Evolutionary conservation across 805 yeast genomes (phyloP), one percentile per base, ranked within the genome.

Genomic region (Cyberlindnera subsufficiens): DNA sequence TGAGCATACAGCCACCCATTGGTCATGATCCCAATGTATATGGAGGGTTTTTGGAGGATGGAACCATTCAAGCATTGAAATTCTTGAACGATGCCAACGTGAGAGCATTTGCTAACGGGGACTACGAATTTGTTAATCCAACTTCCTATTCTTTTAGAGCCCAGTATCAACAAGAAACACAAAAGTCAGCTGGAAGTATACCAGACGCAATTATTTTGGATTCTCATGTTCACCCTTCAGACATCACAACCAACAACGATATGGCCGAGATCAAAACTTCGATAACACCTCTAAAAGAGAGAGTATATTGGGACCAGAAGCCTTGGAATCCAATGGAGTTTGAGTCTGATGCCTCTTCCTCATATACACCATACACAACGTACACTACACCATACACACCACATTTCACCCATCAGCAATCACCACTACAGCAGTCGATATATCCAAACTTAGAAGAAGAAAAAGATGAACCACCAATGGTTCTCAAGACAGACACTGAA

Each of bases 161-260:
- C 11, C 27, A 22, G 27, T 22, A 22, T 22, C 27, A 22, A 9
- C 27, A 22, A 22, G 27, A 22, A 3, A 10, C 2, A 8, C 27
- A 22, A 11, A 22, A 22, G 27, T 22, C 27, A 3, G 27, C 27
- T 22, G 22, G 8, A 20, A 6, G 22, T 20, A 20, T 20, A 20
- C 27, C 27, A 22, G 27, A 22, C 11, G 27, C 27, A 10, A 22
- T 22, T 22, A 22, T 22, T 6, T n/a, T 30, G 17, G 16, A 27
- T 35, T 15, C 35, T 13, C 18, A 36, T 31, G 34, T 37, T n/a
- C 34, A 37, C 7, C 40, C 27, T n/a, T 30, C 40, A 15, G 40
- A 37, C n/a, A 18, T 37, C 34, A 15, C 22, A 14, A 27, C 13
- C 19, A 4, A n/a, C n/a, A 9, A 29, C n/a, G 15, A 29, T 10